These are phyloP conservation scores for Stenogyne calaminthoides DNA, from an alignment of 305 asterid species.

Conservation along the genomic window DNA sequence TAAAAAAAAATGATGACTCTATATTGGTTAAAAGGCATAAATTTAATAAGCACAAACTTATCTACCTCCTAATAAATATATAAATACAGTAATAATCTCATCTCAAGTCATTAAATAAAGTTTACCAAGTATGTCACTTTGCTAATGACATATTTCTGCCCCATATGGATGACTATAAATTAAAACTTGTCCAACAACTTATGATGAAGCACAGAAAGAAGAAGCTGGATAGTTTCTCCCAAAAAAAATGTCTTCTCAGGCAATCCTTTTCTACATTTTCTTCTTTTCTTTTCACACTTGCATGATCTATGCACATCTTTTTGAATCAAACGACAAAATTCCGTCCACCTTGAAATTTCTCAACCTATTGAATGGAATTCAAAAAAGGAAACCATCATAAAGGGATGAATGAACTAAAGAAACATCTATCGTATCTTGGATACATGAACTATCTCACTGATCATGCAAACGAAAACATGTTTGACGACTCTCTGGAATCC, in stretches of 20 bases:
- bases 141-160: too few relatives aligned
- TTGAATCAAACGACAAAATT: not conserved
- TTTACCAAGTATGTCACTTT: not conserved
- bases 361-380: not conserved
- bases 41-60: too few relatives aligned
- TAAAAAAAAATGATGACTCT: too few relatives aligned
- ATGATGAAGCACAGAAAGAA: too few relatives aligned
- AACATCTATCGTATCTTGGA: constrained; percentile 1
- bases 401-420: constrained; percentile 7
- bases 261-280: not conserved
- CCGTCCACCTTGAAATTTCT: not conserved
- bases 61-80: too few relatives aligned
- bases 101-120: not conserved
- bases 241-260: not conserved
- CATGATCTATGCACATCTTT: constrained; percentile 1
- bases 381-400: not conserved
- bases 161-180: not conserved
- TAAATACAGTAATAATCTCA: not conserved
- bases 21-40: too few relatives aligned
- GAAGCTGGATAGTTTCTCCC: too few relatives aligned
- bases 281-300: not conserved
- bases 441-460: not conserved
- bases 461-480: not conserved
- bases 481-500: not conserved
- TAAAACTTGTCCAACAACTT: not conserved